These are phyloP conservation scores for Malus domestica DNA, from an alignment of 306 rosid genomes.

Conservation along the genomic window DNA sequence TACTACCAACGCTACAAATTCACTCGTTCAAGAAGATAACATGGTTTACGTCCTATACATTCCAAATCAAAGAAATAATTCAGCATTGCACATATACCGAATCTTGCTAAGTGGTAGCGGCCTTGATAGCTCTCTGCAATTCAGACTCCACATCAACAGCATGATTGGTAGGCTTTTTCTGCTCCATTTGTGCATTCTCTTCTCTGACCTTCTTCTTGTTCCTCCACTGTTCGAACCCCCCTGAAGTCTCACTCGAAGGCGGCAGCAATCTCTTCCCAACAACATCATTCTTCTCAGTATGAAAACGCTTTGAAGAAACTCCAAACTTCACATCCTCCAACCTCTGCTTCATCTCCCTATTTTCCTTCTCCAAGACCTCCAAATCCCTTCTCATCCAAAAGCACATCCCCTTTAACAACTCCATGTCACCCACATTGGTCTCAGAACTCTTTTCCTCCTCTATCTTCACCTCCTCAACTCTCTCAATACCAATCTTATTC, in stretches of 20 bases:
- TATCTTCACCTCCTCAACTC: conserved; percentile 36
- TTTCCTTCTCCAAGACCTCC: conserved; percentile 61
- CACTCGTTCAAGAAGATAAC: not conserved
- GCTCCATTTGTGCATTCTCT: conserved; percentile 32
- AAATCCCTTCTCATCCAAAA: conserved; percentile 56
- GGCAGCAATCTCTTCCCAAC: conserved; percentile 13
- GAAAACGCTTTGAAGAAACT: conserved; percentile 18
- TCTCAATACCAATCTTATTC: conserved; percentile 67
- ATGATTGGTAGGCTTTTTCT: conserved; percentile 27
- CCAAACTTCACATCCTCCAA: conserved; percentile 49
- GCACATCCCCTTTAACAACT: conserved; percentile 50
- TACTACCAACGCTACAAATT: not conserved
- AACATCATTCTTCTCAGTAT: conserved; percentile 19
- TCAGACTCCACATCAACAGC: conserved; percentile 64
- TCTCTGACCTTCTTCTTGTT: conserved; percentile 29
- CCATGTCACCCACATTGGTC: conserved; percentile 28
- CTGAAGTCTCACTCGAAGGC: conserved; percentile 23
- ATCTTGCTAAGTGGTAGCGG: conserved; percentile 57
- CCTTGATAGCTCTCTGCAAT: conserved; percentile 79
- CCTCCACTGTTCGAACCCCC: conserved; percentile 49
- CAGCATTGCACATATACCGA: conserved; percentile 13
- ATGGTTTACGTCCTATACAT: conserved; percentile 6
- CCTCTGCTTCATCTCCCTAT: conserved; percentile 52
- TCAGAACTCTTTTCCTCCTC: conserved; percentile 21
- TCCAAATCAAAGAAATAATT: conserved; percentile 7